Evolutionary conservation across 192 early-diverging fungal genomes (phyloP), one percentile per base, ranked within the genome.

Genomic region (Linderina pennispora): DNA sequence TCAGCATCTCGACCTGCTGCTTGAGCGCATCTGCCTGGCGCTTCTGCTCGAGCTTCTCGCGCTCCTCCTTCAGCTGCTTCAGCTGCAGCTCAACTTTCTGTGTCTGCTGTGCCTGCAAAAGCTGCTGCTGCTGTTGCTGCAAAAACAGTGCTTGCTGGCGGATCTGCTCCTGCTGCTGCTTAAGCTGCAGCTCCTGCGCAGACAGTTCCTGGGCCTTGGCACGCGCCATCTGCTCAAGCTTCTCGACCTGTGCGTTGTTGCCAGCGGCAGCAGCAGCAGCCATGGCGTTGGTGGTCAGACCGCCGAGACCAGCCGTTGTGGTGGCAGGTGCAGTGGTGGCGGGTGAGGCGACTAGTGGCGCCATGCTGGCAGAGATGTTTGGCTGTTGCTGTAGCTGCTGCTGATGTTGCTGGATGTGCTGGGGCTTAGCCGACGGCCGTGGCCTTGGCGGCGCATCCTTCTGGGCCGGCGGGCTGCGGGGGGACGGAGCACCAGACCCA

Each of bases 11-110:
- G n/a, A 60, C 50, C 35, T 72, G 61, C 36, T 47, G 50, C 28
- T 61, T 63, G 43, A 64, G 44, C 19, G 55, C 68, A 9, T 72
- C 62, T 0, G 56, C 46, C 42, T 72, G 61, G 31, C 57, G 50
- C 42, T 65, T 56, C 38, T 60, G 57, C 41, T 72, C 68, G 21
- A 72, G 48, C 4, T 54, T 45, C 18, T 72, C 68, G 31, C 57
- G 59, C 9, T 72, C 62, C 22, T 72, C 68, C 31, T 50, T 55
- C 3, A 72, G 37, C 49, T 72, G 62, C 45, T 65, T 64, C 34
- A 72, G 22, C 62, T 72, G 68, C 10, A 57, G 48, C 43, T 72
- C 68, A 22, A 72, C 68, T 47, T 72, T 64, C 50, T 72, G 68
- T 23, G 68, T 52, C 37, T 72, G 68, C 53, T 72, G 61, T 48